These are phyloP conservation scores for Haplosporangium sp. DNA, from an alignment of 371 early-diverging fungal species.

Conservation along the genomic window DNA sequence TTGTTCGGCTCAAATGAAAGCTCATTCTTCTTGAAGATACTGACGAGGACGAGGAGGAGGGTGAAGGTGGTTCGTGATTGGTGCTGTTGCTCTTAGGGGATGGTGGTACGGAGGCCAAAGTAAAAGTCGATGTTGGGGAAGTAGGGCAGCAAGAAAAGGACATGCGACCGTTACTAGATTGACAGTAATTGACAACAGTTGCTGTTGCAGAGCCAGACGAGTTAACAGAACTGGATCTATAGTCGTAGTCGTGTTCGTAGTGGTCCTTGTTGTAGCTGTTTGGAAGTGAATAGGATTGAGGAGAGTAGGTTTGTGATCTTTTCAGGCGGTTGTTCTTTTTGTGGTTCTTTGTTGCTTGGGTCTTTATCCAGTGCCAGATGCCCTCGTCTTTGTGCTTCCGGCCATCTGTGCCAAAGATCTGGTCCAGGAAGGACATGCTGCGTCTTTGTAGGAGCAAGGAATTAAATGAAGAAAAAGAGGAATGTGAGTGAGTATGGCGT, in stretches of 20 bases:
- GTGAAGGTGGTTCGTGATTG: neutral
- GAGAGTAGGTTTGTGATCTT: neutral
- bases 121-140: slow-evolving; percentile 14
- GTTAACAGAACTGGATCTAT: no score
- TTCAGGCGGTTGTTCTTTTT: slow-evolving; percentile 4
- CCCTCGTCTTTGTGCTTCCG: slow-evolving; percentile 44
- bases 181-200: neutral
- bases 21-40: neutral
- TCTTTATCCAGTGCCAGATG: slow-evolving; percentile 47
- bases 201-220: neutral
- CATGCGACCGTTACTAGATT: neutral
- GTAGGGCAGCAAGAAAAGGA: slow-evolving; percentile 14
- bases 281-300: no score
- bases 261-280: no score
- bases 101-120: neutral
- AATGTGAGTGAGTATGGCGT: neutral
- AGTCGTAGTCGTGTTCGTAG: no score
- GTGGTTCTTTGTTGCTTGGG: slow-evolving; percentile 15
- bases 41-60: neutral
- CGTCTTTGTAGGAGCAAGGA: neutral
- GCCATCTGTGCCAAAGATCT: slow-evolving; percentile 49
- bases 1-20: neutral
- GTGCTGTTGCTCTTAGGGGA: no score
- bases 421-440: slow-evolving; percentile 42
- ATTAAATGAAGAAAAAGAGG: neutral